Evolutionary conservation across 2,329 filamentous ascomycete species (phyloP).

Genomic region (Coniochaeta hoffmannii): DNA sequence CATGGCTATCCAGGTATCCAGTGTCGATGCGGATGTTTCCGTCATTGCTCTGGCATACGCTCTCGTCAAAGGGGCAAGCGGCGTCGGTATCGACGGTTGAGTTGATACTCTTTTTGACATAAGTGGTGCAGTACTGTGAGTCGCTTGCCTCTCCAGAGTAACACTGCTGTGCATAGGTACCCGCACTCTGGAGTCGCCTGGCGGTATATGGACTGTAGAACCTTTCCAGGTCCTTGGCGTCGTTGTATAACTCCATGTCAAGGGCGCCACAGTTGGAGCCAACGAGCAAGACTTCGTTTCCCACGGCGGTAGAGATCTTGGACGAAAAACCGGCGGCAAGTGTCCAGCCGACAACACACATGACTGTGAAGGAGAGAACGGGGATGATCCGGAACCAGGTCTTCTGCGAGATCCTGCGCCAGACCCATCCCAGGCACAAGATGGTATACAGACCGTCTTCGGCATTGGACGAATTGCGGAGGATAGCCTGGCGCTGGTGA

Average conservation of each 20-base stretch:
- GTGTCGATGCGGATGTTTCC: constrained; percentile 8
- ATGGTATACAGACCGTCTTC: constrained; percentile 3
- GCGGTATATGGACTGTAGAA: neutral
- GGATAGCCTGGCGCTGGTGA: constrained; percentile 9
- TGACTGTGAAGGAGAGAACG: neutral
- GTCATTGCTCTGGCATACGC: constrained; percentile 4
- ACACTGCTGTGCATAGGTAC: constrained; percentile 6
- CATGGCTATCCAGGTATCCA: constrained; percentile 8
- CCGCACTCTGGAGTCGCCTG: neutral
- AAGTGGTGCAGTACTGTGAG: neutral
- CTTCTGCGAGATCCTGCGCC: constrained; percentile 1
- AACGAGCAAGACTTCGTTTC: constrained; percentile 4
- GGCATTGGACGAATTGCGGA: constrained; percentile 7
- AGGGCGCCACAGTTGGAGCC: constrained; percentile 3
- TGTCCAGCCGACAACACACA: constrained; percentile 2
- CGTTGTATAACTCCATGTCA: neutral
- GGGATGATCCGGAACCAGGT: neutral
- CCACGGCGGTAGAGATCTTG: constrained; percentile 4
- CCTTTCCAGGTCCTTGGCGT: neutral
- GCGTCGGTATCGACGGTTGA: constrained; percentile 4
- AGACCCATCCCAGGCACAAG: constrained; percentile 2
- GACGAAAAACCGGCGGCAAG: constrained; percentile 8
- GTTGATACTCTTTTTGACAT: constrained; percentile 1
- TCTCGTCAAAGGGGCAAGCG: constrained; percentile 7
- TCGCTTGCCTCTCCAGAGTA: neutral